Evolutionary conservation across 2,329 filamentous ascomycete genomes (phyloP).

Genomic region (Trichoderma sp.): DNA sequence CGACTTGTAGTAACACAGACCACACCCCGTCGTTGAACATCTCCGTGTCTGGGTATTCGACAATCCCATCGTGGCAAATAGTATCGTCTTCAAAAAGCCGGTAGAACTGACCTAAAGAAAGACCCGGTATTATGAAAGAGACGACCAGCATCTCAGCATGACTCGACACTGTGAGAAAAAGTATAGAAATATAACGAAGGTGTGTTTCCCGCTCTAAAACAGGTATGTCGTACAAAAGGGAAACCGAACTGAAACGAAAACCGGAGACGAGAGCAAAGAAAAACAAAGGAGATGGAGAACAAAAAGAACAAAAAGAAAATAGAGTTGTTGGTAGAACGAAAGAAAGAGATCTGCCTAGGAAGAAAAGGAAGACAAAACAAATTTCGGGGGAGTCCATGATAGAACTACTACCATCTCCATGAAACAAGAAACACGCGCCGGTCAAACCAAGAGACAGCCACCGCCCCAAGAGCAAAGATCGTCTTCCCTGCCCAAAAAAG

Average conservation of each 20-base stretch:
- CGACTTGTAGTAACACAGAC: neutral
- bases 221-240: neutral
- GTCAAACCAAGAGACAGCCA: neutral
- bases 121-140: conserved; percentile 22
- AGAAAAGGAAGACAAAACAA: neutral
- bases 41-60: neutral
- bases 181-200: neutral
- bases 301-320: conserved; percentile 14
- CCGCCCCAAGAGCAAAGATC: neutral
- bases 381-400: neutral
- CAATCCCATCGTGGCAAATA: neutral
- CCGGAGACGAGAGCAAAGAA: conserved; percentile 16
- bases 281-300: conserved; percentile 22
- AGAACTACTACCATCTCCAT: neutral
- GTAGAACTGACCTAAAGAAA: conserved; percentile 25
- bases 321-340: conserved; percentile 6
- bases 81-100: neutral
- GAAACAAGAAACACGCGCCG: conserved; percentile 1
- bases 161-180: conserved; percentile 25
- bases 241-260: conserved; percentile 5
- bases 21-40: neutral
- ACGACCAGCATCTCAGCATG: conserved; percentile 41
- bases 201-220: neutral
- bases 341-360: conserved; percentile 17
- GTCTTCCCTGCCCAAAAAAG: neutral